Evolutionary conservation across 148 eudicot species (phyloP), one percentile per base, ranked within the genome.

Genomic region (Amaranthus cruentus): DNA sequence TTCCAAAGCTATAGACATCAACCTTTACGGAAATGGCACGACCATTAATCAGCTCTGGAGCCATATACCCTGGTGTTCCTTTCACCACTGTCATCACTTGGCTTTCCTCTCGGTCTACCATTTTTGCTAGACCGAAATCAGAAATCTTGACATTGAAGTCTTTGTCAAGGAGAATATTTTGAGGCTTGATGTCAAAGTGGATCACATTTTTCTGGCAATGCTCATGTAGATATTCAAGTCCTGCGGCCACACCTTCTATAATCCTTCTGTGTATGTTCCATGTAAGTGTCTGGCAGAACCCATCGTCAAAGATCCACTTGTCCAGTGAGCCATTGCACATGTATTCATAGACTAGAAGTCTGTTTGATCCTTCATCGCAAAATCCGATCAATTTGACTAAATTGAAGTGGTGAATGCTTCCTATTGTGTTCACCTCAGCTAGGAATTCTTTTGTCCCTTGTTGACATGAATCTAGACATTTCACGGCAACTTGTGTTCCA

Each of bases 1-100:
- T 59, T 5, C 78, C 82, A 28, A 75, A 79, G 47, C 82, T 75
- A 52, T 55, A 79, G 18, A 79, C 78, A 75, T 79, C 78, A 0
- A 47, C 78, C 60, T 79, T 70, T 6, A 46, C 65, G n/a, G 82
- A 68, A 14, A 75, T 79, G 8, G 10, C 14, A 49, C 47, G 52
- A 8, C 71, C 70, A 4, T 28, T 28, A 28, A 28, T 28, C 38
- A 28, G 38, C 38, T 28, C 38, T 0, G 38, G 38, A 28, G 38
- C 38, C 7, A 73, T 15, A 51, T 73, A 73, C 4, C 68, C 75
- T 7, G 48, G 68, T 9, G 75, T 73, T 62, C 75, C 68, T n/a
- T 21, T 73, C 38, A 28, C 61, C 38, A 57, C 8, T 15, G 61
- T 57, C 61, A 58, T 9, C 15, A 58, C 62, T 58, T 58, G 62